These are phyloP conservation scores for Penicillium sumatraense DNA, from an alignment of 2,329 filamentous ascomycete genomes.

Conservation along the genomic window DNA sequence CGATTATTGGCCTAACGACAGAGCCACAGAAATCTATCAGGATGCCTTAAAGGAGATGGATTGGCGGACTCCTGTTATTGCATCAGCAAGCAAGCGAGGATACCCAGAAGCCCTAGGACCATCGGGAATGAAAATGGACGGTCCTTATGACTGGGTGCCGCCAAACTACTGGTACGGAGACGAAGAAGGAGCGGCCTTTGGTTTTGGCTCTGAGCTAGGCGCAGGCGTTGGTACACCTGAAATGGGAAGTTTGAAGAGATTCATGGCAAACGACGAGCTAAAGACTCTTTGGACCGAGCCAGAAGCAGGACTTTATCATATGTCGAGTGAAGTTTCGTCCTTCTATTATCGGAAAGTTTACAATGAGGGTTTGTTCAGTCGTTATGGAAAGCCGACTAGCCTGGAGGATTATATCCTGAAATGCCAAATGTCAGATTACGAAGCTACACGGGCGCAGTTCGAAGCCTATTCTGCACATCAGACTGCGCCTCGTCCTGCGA, in stretches of 20 bases:
- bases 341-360: slow-evolving; percentile 64
- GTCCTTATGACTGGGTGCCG: slow-evolving; percentile 69
- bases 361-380: slow-evolving; percentile 57
- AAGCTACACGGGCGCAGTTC: slow-evolving; percentile 64
- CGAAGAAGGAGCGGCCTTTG: slow-evolving; percentile 61
- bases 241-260: slow-evolving; percentile 57
- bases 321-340: slow-evolving; percentile 59
- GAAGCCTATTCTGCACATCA: slow-evolving; percentile 61
- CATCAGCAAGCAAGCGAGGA: slow-evolving; percentile 61
- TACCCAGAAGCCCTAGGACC: slow-evolving; percentile 58
- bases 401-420: slow-evolving; percentile 65
- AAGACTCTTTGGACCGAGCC: slow-evolving; percentile 62
- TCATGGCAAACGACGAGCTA: slow-evolving; percentile 57
- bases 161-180: slow-evolving; percentile 67
- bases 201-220: slow-evolving; percentile 67
- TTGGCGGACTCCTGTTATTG: slow-evolving; percentile 63
- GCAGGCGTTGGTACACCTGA: slow-evolving; percentile 67
- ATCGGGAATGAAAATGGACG: slow-evolving; percentile 68
- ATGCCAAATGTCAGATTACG: slow-evolving; percentile 67
- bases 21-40: slow-evolving; percentile 59
- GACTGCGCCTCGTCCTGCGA: slow-evolving; percentile 57
- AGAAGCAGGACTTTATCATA: slow-evolving; percentile 61
- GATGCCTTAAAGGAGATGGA: slow-evolving; percentile 55
- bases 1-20: slow-evolving; percentile 66
- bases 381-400: slow-evolving; percentile 58